These are phyloP conservation scores for Leptodermis oblonga DNA, from an alignment of 257 asterid genomes.

Conservation along the genomic window DNA sequence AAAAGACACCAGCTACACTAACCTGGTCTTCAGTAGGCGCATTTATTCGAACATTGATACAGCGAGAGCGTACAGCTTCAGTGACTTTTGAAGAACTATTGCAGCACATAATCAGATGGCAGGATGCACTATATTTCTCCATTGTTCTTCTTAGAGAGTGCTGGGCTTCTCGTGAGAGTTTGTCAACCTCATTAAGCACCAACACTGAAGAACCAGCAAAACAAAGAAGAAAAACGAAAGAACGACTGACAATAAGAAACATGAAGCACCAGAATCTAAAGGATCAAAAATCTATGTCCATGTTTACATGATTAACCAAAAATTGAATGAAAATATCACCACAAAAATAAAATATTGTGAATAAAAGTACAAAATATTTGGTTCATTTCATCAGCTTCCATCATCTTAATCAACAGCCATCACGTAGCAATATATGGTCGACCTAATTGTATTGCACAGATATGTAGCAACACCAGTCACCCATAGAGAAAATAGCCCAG, in stretches of 20 bases:
- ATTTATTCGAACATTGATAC: constrained; percentile 82
- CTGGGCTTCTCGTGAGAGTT: constrained; percentile 97
- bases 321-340: background rate
- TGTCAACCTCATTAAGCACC: constrained; percentile 94
- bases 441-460: background rate
- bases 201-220: constrained; percentile 48
- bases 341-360: background rate
- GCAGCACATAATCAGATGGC: constrained; percentile 90
- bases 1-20: constrained; percentile 15
- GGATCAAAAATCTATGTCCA: background rate
- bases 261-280: constrained; percentile 21
- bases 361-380: background rate
- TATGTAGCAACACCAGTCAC: background rate
- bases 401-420: background rate
- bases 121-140: constrained; percentile 96
- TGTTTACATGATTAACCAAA: background rate
- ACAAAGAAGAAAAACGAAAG: constrained; percentile 2
- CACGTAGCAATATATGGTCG: background rate
- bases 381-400: background rate
- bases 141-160: constrained; percentile 97
- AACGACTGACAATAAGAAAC: constrained; percentile 4
- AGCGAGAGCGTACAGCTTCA: constrained; percentile 98
- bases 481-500: background rate
- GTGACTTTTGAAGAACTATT: constrained; percentile 97
- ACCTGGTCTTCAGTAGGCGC: constrained; percentile 88